Conservation (phyloP, 148 eudicot species). For the Rhododendron ovatum region DNA sequence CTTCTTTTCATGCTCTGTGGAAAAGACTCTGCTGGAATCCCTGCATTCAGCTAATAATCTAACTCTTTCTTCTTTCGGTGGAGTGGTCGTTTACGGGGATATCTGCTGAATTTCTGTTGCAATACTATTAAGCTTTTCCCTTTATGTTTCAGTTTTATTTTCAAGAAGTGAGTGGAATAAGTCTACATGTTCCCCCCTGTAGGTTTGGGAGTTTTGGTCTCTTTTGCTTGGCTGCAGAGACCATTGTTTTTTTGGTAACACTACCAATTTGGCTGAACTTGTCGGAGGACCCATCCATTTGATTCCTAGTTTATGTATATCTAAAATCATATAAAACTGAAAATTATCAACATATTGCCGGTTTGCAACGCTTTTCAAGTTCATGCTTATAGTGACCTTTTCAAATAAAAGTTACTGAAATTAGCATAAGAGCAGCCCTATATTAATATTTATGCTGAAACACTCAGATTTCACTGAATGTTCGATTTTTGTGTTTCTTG, state of each 20-base stretch:
- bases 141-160: neutral
- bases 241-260: neutral
- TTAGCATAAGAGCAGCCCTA: neutral
- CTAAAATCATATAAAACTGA: neutral
- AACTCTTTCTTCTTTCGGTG: neutral
- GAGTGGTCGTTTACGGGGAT: neutral
- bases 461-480: neutral
- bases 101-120: neutral
- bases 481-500: neutral
- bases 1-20: neutral
- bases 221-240: neutral
- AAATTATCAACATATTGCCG: neutral
- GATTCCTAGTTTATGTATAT: neutral
- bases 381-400: neutral
- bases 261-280: neutral
- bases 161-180: neutral
- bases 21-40: neutral
- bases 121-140: neutral
- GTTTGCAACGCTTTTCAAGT: neutral
- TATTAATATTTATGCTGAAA: neutral
- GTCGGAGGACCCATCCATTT: neutral
- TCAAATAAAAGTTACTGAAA: neutral
- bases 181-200: neutral
- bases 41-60: neutral
- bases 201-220: neutral